These are phyloP conservation scores for Orobanche coerulescens DNA, from an alignment of 257 asterid genomes.

Conservation along the genomic window DNA sequence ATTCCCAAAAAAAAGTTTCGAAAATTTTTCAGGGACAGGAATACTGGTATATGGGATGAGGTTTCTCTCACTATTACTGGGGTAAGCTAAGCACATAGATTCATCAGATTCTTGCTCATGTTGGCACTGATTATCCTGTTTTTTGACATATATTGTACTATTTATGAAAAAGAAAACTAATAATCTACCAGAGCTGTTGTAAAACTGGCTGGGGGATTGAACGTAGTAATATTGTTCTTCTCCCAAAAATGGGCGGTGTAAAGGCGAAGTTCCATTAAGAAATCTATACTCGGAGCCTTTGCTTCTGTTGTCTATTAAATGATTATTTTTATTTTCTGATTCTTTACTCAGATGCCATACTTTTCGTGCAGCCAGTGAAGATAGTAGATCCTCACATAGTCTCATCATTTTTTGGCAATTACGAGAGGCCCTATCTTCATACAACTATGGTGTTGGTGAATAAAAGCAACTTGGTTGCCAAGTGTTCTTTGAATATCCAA, in stretches of 20 bases:
- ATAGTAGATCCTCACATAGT: constrained; percentile 92
- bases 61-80: constrained; percentile 86
- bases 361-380: constrained; percentile 89
- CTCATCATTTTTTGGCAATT: constrained; percentile 64
- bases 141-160: background rate
- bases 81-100: constrained; percentile 42
- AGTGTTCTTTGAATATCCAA: constrained; percentile 78
- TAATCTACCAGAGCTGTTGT: constrained; percentile 6
- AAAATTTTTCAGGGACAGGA: constrained; percentile 66
- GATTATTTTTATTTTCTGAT: constrained; percentile 16
- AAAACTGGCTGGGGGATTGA: constrained; percentile 6
- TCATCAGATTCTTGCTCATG: constrained; percentile 10
- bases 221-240: constrained; percentile 11
- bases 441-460: constrained; percentile 69
- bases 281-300: constrained; percentile 1
- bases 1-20: constrained; percentile 15
- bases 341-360: constrained; percentile 24
- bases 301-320: background rate
- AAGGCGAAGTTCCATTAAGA: background rate
- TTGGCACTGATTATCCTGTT: background rate
- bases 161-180: constrained; percentile 6
- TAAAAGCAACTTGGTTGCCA: constrained; percentile 46
- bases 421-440: constrained; percentile 66
- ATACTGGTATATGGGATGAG: constrained; percentile 99
- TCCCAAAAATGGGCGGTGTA: background rate